Evolutionary conservation across 78 protist species (phyloP).

Genomic region (Parvularia atlantis): DNA sequence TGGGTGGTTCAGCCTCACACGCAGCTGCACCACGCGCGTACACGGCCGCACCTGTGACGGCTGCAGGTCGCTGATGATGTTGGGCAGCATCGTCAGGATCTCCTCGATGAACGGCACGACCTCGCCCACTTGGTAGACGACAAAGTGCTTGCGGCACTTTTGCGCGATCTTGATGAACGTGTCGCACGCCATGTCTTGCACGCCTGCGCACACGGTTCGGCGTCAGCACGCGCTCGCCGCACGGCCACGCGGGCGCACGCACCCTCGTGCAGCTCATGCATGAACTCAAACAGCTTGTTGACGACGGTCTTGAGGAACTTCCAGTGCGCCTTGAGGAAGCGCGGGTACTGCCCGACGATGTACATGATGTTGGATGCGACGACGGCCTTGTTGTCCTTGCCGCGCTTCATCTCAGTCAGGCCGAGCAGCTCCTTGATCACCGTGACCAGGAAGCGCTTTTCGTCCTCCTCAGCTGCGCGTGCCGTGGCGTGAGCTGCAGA

Average conservation of each 20-base stretch:
- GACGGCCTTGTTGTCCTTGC: constrained; percentile 97
- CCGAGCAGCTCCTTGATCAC: constrained; percentile 92
- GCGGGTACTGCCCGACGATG: constrained; percentile 98
- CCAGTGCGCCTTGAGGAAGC: constrained; percentile 95
- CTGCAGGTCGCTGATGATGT: constrained; percentile 57
- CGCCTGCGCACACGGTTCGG: too few species aligned
- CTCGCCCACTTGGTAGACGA: constrained; percentile 59
- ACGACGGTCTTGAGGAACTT: constrained; percentile 95
- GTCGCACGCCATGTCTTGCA: constrained; percentile 99
- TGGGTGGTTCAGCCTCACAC: too few species aligned
- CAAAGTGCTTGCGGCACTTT: constrained; percentile 82
- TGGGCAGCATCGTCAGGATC: constrained; percentile 47
- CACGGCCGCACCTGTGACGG: too few species aligned
- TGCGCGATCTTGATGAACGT: constrained; percentile 96
- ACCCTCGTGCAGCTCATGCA: constrained; percentile 97
- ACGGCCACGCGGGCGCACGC: too few species aligned
- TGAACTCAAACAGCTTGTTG: constrained; percentile 95
- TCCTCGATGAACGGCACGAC: constrained; percentile 77
- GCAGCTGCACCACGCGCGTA: too few species aligned
- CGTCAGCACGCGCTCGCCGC: too few species aligned
- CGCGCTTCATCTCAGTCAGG: constrained; percentile 77
- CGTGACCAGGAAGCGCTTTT: constrained; percentile 92
- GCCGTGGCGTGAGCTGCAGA: not conserved
- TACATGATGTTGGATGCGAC: constrained; percentile 98
- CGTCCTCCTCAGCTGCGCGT: constrained; percentile 52